Evolutionary conservation across 257 asterid genomes (phyloP).

Genomic region (Solanum phureja): DNA sequence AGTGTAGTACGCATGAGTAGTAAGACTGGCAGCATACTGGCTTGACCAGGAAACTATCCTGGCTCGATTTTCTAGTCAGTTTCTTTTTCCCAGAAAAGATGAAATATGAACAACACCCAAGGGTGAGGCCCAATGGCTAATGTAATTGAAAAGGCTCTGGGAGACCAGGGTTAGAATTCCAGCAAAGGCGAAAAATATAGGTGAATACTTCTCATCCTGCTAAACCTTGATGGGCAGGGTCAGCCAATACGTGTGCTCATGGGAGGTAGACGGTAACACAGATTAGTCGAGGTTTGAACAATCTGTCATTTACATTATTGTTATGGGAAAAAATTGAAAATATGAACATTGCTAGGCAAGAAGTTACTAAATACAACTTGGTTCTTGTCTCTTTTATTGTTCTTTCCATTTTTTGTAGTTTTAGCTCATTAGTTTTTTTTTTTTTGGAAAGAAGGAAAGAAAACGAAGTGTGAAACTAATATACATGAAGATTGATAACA

Average conservation of each 20-base stretch:
- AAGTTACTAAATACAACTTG: neutral
- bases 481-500: constrained; percentile 2
- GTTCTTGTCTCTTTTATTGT: neutral
- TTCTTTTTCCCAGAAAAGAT: neutral
- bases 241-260: neutral
- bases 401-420: neutral
- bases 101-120: neutral
- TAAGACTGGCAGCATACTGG: neutral
- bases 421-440: neutral
- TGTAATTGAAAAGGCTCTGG: neutral
- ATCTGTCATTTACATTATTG: neutral
- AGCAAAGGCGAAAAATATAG: neutral
- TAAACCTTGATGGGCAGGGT: neutral
- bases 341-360: neutral
- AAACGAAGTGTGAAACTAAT: neutral
- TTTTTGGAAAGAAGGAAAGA: neutral
- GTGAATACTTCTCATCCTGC: neutral
- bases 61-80: neutral
- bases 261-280: neutral
- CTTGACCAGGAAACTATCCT: neutral
- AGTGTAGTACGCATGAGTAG: neutral
- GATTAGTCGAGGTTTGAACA: neutral
- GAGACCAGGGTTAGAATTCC: neutral
- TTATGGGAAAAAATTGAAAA: neutral
- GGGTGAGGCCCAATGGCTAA: neutral